A percentile compares a stretch with the other conserved stretches of the same genome.
These are phyloP conservation scores for Ramaria sp. DNA, from an alignment of 768 basidiomycete species.

Conservation along the genomic window DNA sequence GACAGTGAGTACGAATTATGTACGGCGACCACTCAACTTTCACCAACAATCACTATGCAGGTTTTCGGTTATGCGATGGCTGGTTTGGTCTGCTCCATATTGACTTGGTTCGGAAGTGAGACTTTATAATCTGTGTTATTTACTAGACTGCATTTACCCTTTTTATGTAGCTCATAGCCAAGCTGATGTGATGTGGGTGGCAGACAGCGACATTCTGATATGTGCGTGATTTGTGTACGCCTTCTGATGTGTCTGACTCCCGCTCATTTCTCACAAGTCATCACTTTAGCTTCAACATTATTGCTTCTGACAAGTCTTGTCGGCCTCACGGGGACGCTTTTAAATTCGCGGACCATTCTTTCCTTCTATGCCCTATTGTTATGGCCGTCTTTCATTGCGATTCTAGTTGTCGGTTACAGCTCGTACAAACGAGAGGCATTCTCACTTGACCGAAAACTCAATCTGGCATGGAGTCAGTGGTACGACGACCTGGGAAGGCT, in stretches of 20 bases:
- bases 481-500: conserved; percentile 44
- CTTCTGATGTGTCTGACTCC: conserved; percentile 22
- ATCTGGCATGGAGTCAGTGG: conserved; percentile 56
- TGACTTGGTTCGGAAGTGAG: conserved; percentile 40
- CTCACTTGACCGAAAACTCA: conserved; percentile 55
- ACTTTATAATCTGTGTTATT: not conserved
- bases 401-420: conserved; percentile 54
- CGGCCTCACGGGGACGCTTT: conserved; percentile 48
- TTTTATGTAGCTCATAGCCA: conserved; percentile 39
- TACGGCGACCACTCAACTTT: not conserved
- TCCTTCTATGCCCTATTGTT: conserved; percentile 58
- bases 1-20: conserved; percentile 23
- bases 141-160: not conserved
- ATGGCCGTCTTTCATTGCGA: conserved; percentile 48
- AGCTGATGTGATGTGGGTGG: conserved; percentile 53
- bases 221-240: conserved; percentile 15
- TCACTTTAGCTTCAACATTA: conserved; percentile 47
- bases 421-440: conserved; percentile 51
- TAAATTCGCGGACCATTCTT: conserved; percentile 59
- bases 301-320: conserved; percentile 48
- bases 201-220: conserved; percentile 31
- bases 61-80: conserved; percentile 41
- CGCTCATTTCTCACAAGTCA: conserved; percentile 30
- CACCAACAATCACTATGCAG: conserved; percentile 11
- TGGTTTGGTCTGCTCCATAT: conserved; percentile 38